These are phyloP conservation scores for Neoscytalidium dimidiatum DNA, from an alignment of 2,329 filamentous ascomycete genomes.

Conservation along the genomic window DNA sequence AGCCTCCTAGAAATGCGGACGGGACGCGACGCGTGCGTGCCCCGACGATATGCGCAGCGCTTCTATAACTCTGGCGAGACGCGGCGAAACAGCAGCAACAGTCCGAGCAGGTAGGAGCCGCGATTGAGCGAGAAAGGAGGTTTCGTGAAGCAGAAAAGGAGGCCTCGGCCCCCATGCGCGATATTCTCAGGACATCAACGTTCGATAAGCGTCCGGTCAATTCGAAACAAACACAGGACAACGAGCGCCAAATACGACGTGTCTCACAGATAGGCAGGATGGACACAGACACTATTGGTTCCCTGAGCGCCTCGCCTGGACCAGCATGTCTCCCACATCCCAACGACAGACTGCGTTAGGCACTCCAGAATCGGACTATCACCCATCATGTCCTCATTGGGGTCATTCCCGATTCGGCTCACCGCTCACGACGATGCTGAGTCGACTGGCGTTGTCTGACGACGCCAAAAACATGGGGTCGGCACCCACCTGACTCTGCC, in stretches of 20 bases:
- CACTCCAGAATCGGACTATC: background rate
- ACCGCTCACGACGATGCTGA: conserved; percentile 1
- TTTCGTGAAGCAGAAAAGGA: background rate
- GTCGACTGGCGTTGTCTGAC: background rate
- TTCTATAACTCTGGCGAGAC: too few species aligned
- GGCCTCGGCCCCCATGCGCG: background rate
- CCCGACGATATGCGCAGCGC: too few species aligned
- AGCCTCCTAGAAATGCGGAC: background rate
- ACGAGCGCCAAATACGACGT: conserved; percentile 6
- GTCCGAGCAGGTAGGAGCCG: too few species aligned
- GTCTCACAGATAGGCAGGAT: background rate
- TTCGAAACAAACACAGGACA: background rate
- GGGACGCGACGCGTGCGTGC: too few species aligned
- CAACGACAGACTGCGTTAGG: background rate
- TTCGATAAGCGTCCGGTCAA: background rate
- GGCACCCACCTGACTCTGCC: background rate
- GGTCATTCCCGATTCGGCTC: background rate
- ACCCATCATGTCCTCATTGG: background rate
- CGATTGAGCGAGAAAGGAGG: background rate
- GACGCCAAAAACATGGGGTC: background rate
- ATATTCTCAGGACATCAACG: background rate
- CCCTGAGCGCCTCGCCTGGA: background rate
- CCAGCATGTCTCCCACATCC: background rate
- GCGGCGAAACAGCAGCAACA: too few species aligned
- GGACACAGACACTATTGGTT: conserved; percentile 4